Evolutionary conservation across 805 yeast species (phyloP), one percentile per base, ranked within the genome.

Genomic region (Starmerella davenportii): DNA sequence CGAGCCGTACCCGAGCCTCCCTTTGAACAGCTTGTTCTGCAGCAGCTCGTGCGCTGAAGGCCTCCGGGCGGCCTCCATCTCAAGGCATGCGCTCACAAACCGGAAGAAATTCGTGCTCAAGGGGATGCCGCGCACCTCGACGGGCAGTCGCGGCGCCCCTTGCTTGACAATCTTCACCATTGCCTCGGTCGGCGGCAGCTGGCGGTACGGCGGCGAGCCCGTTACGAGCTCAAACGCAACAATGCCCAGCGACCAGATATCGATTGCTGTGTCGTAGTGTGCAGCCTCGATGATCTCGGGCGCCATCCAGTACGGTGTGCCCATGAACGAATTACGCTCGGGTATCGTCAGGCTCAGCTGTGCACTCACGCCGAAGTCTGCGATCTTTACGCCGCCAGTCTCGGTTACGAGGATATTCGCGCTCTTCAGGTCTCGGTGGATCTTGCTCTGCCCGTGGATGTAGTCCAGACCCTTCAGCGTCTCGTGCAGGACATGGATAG

Each of bases 301-400:
- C 0, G 98, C 98, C 96, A 87, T 85, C 95, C 95, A 85, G 57
- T 72, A 81, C 13, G 95, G 95, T 0, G 95, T 84, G 1, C 96
- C 96, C 38, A 84, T 94, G 64, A 85, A 76, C 0, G 95, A 80
- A 39, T 70, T 71, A 45, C 76, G 69, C 43, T 65, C 65, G 18
- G 62, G 57, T 34, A 58, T 40, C 14, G 77, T 66, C 34, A 64
- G 58, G 17, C 76, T 68, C 21, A 85, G 64, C 55, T 82, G 90
- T 0, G 90, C 90, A 50, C 87, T 73, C 3, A 85, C 95, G 1
- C 96, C 96, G 62, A 85, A 85, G 59, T 87, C 96, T 0, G 84
- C 95, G 24, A 85, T 59, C 54, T 85, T 87, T 30, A 85, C 72
- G 21, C 63, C 61, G 0, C 93, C 95, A 2, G 53, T 51, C 3